Percentiles rank a stretch among this genome's conserved stretches.
Conservation (phyloP, 176 grass and related monocot genomes). For the Oryza australiensis region DNA sequence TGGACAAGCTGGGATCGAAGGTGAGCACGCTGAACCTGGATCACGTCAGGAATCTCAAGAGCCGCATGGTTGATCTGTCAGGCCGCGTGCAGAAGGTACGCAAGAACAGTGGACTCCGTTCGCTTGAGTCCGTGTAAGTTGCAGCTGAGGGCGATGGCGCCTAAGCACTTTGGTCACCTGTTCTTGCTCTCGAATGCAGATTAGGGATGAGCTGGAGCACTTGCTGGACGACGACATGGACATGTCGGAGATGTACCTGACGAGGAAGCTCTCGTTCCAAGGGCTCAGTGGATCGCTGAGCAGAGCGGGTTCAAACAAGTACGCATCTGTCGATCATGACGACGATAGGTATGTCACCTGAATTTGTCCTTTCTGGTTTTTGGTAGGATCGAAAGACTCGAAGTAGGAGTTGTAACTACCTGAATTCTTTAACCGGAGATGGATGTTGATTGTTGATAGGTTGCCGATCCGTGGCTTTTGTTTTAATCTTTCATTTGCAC, state of each 20-base stretch:
- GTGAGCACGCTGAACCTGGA: constrained; percentile 87
- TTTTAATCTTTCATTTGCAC: not conserved
- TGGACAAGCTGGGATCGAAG: constrained; percentile 82
- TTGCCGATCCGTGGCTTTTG: not conserved
- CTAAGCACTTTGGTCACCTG: not conserved
- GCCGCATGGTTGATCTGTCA: constrained; percentile 60
- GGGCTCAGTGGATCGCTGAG: constrained; percentile 20
- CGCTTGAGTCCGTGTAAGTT: not conserved
- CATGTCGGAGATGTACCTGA: constrained; percentile 63
- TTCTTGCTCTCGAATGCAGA: constrained; percentile 16
- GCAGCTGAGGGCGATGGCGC: not conserved
- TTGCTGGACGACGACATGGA: constrained; percentile 66
- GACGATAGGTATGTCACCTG: constrained; percentile 29
- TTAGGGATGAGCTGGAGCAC: constrained; percentile 72
- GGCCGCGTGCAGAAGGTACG: constrained; percentile 84
- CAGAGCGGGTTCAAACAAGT: constrained; percentile 37
- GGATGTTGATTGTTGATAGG: not conserved
- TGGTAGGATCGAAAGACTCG: constrained; percentile 1
- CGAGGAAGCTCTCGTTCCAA: constrained; percentile 52
- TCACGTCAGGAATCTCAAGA: constrained; percentile 78
- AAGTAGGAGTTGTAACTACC: not conserved
- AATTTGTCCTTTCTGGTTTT: not conserved
- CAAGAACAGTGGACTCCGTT: constrained; percentile 12
- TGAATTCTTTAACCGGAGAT: not conserved
- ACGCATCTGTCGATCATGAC: constrained; percentile 6